phyloP scores from a whole-genome alignment of 2,329 filamentous ascomycete genomes.

The Monilinia fructigena region DNA sequence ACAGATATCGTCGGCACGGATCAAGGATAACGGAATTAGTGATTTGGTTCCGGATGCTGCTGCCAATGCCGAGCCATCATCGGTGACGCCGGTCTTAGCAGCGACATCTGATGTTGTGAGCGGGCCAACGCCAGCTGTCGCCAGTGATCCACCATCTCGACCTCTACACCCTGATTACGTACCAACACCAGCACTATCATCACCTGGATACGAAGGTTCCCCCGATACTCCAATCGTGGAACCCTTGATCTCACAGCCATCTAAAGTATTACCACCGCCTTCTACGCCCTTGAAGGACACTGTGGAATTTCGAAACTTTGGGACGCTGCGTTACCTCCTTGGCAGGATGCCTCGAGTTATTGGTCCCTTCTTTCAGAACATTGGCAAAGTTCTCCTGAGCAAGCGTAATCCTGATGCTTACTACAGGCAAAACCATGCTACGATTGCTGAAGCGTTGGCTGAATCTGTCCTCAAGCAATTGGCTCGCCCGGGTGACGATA shows the following conservation, averaged over 20 bases:
- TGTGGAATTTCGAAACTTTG: slow-evolving; percentile 68
- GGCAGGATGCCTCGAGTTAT: slow-evolving; percentile 75
- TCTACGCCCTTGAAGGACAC: slow-evolving; percentile 34
- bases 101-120: background rate
- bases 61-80: slow-evolving; percentile 25
- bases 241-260: background rate
- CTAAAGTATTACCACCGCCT: too few species aligned
- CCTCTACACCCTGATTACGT: background rate
- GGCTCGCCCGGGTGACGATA: slow-evolving; percentile 44
- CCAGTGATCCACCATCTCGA: background rate
- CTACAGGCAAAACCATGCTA: slow-evolving; percentile 52
- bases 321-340: slow-evolving; percentile 72
- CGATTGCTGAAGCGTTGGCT: slow-evolving; percentile 65
- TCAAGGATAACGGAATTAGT: slow-evolving; percentile 31
- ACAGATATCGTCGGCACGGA: slow-evolving; percentile 25
- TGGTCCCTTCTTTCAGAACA: slow-evolving; percentile 79
- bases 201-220: too few species aligned
- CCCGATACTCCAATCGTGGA: too few species aligned
- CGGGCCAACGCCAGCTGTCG: background rate
- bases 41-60: slow-evolving; percentile 23
- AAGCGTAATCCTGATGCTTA: slow-evolving; percentile 69
- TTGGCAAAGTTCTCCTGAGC: slow-evolving; percentile 78
- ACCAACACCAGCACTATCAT: background rate
- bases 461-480: slow-evolving; percentile 68
- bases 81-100: slow-evolving; percentile 4